Base-by-base conservation (phyloP, 1,139 yeast species). In the Kluyveromyces sp. region DNA sequence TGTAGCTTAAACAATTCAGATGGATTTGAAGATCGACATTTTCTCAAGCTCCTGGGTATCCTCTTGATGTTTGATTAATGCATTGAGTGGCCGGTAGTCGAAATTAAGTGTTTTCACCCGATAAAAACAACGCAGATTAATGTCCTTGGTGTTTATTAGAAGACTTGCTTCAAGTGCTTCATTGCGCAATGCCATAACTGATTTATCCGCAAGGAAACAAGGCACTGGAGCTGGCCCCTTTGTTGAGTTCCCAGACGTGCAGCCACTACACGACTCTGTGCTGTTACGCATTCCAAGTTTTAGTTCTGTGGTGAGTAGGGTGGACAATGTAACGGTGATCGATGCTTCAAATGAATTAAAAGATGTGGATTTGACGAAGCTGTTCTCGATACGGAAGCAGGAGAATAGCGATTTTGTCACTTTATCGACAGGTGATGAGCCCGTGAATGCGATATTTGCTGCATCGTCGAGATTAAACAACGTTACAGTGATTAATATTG, bases 231-330 rank as follows among this genome's bases (percentile, higher is more conserved):
- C 57, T 3, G 73, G 71, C 1, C 67, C 69, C 1, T 68, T 68
- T 48, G 46, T 58, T 25, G 61, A 57, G 38, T 54, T 66, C 33
- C 72, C 77, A 8, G 61, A 57, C 32, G 72, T 74, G 48, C 67
- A 68, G 40, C 71, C 71, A 4, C 49, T 75, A 30, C 79, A 78
- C 2, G 61, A 64, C 19, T 65, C 73, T 7, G 47, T 76, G 46
- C 53, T 76, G 36, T 64, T 75, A 35, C 65, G 71, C 25, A 53
- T 76, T 7, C 81, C 81, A 3, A 66, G 77, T 4, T 73, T 77
- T 1, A 61, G 75, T 3, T 62, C 71, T 3, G 52, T 77, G 20
- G 73, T 67, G 49, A 66, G 73, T 18, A 63, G 70, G 4, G 58
- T 71, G 26, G 72, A 73, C 16, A 65, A 73, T 12, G 58, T 76